Evolutionary conservation across 768 basidiomycete species (phyloP), one percentile per base, ranked within the genome.

Genomic region (Leccinum subgranulosum): DNA sequence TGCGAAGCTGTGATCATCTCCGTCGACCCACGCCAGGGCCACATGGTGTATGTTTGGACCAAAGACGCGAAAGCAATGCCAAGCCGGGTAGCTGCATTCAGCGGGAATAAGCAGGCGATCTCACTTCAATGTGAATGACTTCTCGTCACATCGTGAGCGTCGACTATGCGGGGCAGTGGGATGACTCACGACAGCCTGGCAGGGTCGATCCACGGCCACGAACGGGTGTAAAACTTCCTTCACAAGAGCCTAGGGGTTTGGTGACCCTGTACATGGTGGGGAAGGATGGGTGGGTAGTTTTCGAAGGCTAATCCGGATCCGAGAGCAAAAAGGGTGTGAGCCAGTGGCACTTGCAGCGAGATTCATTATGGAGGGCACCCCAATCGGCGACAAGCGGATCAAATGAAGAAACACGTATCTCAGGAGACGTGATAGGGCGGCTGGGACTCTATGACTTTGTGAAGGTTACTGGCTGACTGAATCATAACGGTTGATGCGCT

Each of bases 31-130:
- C 23, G 41, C 36, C 2, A 2, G 36, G 21, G 53, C 55, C 49
- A 49, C 53, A 55, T 48, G 55, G 45, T n/a, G 36, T 43, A 36
- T 2, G 29, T 23, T 53, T 29, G 23, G 48, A 43, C 27, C 48
- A 33, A 48, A 31, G 11, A 50, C 43, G 48, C 47, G 56, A 51
- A 45, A 55, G 47, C 19, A 51, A n/a, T 34, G 54, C 57, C 41
- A 39, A 31, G 51, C 14, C 23, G 56, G 11, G 43, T 58, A 50
- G 23, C 59, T 56, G 39, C 45, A 60, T 49, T 57, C 36, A 58
- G 58, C 51, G 69, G 69, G 6, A 47, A 55, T 65, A 70, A 61
- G 58, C 15, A 29, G 70, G 61, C 29, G 54, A 60, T 65, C 36
- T 43, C 25, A 59, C 33, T 14, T 61, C 52, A 39, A 65, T 65